Evolutionary conservation across 305 asterid genomes (phyloP).

Genomic region (Stenogyne calaminthoides): DNA sequence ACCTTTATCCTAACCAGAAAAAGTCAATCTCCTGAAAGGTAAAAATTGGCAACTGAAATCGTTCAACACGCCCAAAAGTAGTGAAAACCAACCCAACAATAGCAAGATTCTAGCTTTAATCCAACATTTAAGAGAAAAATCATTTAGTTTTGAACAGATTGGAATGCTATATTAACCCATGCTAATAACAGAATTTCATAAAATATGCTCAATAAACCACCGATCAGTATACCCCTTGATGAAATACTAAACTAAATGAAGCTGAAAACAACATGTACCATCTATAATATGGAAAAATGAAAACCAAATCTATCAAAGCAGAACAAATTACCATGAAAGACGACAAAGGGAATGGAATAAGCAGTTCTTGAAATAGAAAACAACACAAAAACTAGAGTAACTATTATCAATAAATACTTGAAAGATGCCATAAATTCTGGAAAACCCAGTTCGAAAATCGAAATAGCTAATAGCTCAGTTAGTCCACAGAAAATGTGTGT

Average conservation of each 20-base stretch:
- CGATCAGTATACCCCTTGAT: not conserved
- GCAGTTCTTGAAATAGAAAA: constrained; percentile 45
- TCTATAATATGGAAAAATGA: not conserved
- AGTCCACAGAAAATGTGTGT: constrained; percentile 15
- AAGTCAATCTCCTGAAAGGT: constrained; percentile 16
- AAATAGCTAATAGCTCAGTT: constrained; percentile 17
- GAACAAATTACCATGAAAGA: constrained; percentile 75
- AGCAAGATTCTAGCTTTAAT: not conserved
- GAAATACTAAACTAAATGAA: not conserved
- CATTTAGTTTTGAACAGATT: not conserved
- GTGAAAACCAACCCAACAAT: not conserved
- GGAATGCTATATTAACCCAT: not conserved
- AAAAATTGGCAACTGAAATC: not conserved
- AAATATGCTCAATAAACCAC: not conserved
- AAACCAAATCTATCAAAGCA: constrained; percentile 3
- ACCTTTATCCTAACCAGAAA: not conserved
- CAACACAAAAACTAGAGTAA: constrained; percentile 23
- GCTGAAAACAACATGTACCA: not conserved
- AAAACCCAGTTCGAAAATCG: not conserved
- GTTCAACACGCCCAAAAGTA: constrained; percentile 9
- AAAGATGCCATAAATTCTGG: constrained; percentile 38
- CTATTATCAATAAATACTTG: constrained; percentile 24
- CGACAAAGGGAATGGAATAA: constrained; percentile 72
- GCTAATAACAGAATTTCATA: not conserved
- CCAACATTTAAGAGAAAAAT: not conserved